phyloP scores from a whole-genome alignment of 1,139 yeast genomes.

The Diutina mesorugosa region DNA sequence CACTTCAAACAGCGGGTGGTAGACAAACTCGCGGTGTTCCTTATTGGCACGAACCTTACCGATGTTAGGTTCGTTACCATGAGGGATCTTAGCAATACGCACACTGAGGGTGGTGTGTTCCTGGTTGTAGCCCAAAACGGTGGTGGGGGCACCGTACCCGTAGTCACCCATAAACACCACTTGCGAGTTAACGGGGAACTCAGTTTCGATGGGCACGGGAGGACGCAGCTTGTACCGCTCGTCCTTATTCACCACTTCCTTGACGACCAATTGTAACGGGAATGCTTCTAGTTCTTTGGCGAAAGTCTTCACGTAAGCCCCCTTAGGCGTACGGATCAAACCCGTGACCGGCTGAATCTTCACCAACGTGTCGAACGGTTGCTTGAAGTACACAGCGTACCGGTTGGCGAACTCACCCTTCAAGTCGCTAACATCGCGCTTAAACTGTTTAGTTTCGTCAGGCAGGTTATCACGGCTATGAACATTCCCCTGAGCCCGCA shows the following conservation, averaged over 20 bases:
- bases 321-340: conserved; percentile 50
- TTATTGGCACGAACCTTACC: conserved; percentile 45
- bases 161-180: conserved; percentile 80
- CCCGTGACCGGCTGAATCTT: conserved; percentile 74
- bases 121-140: conserved; percentile 45
- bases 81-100: conserved; percentile 33
- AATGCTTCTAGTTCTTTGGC: conserved; percentile 38
- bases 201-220: conserved; percentile 69
- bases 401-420: conserved; percentile 22
- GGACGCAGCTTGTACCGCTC: conserved; percentile 59
- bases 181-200: conserved; percentile 62
- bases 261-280: conserved; percentile 74
- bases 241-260: conserved; percentile 62
- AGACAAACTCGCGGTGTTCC: conserved; percentile 45
- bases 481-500: conserved; percentile 15
- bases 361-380: conserved; percentile 40
- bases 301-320: conserved; percentile 67
- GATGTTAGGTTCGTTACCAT: conserved; percentile 45
- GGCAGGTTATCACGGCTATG: conserved; percentile 21
- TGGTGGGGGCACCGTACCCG: conserved; percentile 82
- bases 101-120: conserved; percentile 41
- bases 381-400: background rate
- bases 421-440: conserved; percentile 30
- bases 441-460: conserved; percentile 32
- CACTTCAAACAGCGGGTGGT: conserved; percentile 57